Evolutionary conservation across 805 yeast genomes (phyloP).

Genomic region (Kodamaea nitidulidarum): DNA sequence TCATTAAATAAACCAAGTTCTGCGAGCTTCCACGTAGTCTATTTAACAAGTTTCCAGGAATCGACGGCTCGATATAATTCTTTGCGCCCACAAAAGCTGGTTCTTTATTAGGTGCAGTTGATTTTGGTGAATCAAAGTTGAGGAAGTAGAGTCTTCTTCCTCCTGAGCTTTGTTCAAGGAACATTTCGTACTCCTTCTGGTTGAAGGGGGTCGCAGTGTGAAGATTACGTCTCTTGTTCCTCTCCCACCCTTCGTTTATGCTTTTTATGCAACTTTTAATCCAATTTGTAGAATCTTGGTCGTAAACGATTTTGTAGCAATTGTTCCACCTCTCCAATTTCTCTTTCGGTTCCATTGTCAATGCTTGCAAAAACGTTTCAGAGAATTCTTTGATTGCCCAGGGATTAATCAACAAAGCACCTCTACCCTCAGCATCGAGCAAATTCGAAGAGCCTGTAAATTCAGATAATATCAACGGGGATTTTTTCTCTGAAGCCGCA

Average conservation of each 20-base stretch:
- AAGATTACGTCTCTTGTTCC: constrained; percentile 25
- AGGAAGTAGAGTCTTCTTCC: constrained; percentile 49
- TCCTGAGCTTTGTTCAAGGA: constrained; percentile 20
- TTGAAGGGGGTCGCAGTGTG: constrained; percentile 30
- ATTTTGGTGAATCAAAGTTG: constrained; percentile 45
- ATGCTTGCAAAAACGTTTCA: constrained; percentile 55
- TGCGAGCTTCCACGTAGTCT: constrained; percentile 55
- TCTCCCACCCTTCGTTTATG: constrained; percentile 44
- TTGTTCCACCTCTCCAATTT: constrained; percentile 57
- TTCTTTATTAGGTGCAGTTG: neutral
- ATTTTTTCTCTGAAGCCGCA: constrained; percentile 63
- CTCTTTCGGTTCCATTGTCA: constrained; percentile 62
- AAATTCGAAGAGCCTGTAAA: constrained; percentile 92
- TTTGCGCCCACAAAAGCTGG: constrained; percentile 4
- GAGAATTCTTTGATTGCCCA: constrained; percentile 77
- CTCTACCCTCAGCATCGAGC: constrained; percentile 47
- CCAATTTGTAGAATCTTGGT: constrained; percentile 77
- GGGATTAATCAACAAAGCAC: constrained; percentile 81
- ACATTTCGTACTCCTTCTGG: constrained; percentile 28
- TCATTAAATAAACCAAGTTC: constrained; percentile 69
- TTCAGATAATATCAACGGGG: constrained; percentile 85
- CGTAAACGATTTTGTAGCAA: constrained; percentile 54
- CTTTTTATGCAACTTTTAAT: constrained; percentile 50
- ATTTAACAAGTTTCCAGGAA: constrained; percentile 47
- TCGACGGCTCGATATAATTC: constrained; percentile 48